Evolutionary conservation across 1,139 yeast genomes (phyloP).

Genomic region (Scheffersomyces segobiensis): DNA sequence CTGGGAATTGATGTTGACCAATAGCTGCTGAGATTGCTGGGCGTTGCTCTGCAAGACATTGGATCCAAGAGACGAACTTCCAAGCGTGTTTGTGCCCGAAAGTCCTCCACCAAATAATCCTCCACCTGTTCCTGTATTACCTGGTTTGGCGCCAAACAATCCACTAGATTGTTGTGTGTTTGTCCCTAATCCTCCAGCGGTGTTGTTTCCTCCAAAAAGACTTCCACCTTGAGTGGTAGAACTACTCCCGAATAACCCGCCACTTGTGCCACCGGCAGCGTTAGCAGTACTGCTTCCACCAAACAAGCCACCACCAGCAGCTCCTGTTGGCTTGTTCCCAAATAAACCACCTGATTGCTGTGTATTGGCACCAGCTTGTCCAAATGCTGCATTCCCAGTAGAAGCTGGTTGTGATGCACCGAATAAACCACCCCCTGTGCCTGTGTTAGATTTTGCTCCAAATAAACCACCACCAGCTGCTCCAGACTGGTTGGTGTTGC

Average conservation of each 20-base stretch:
- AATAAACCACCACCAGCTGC: conserved; percentile 20
- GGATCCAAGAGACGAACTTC: not conserved
- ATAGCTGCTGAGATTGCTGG: conserved; percentile 29
- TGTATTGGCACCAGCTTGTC: conserved; percentile 6
- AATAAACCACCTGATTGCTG: conserved; percentile 18
- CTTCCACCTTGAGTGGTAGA: conserved; percentile 7
- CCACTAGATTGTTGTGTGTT: conserved; percentile 14
- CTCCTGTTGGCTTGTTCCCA: conserved; percentile 12
- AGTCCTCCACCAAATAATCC: not conserved
- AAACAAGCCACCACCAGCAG: conserved; percentile 13
- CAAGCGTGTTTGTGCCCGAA: not conserved
- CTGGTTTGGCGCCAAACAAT: conserved; percentile 13
- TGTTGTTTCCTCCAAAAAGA: conserved; percentile 6
- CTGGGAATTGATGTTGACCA: conserved; percentile 50
- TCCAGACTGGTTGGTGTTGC: conserved; percentile 7
- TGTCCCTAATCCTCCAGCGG: conserved; percentile 7
- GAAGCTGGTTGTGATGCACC: conserved; percentile 9
- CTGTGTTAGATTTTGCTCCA: conserved; percentile 14
- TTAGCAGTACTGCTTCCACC: conserved; percentile 13
- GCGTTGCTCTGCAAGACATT: not conserved
- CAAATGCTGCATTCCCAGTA: conserved; percentile 2
- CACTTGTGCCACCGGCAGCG: conserved; percentile 5
- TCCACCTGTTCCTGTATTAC: conserved; percentile 2
- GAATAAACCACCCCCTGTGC: conserved; percentile 23
- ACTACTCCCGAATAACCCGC: conserved; percentile 21